These are phyloP conservation scores for Pterocarpus santalinus DNA, from an alignment of 306 rosid genomes.

Conservation along the genomic window DNA sequence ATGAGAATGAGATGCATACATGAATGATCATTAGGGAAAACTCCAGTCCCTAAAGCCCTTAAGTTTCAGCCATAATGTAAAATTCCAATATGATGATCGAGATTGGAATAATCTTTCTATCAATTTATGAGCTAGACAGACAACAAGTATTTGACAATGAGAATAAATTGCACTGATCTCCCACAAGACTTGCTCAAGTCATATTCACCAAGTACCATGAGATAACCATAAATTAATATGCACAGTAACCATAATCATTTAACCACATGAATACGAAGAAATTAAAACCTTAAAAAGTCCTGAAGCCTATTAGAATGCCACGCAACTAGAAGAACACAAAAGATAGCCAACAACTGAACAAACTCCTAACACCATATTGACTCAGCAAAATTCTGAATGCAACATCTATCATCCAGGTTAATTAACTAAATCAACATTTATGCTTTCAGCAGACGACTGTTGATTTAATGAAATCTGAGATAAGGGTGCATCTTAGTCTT, in stretches of 20 bases:
- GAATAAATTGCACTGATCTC: slow-evolving; percentile 16
- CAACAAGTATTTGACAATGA: not conserved
- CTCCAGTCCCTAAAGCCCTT: slow-evolving; percentile 14
- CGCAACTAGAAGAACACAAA: not conserved
- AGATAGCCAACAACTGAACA: not conserved
- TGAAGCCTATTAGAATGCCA: not conserved
- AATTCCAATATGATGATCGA: slow-evolving; percentile 21
- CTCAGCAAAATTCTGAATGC: not conserved
- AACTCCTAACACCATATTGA: not conserved
- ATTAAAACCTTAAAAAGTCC: not conserved
- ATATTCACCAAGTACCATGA: not conserved
- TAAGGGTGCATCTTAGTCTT: not conserved
- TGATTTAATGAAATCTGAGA: not conserved
- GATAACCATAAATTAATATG: not conserved
- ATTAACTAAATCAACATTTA: not conserved
- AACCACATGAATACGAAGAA: not conserved
- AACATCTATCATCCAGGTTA: not conserved
- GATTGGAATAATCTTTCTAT: slow-evolving; percentile 6
- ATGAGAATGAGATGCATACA: slow-evolving; percentile 18
- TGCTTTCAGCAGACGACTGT: not conserved
- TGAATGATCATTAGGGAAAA: slow-evolving; percentile 22
- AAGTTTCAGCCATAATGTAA: not conserved
- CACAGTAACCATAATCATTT: not conserved
- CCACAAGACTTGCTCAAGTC: slow-evolving; percentile 2
- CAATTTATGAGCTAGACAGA: not conserved